These are phyloP conservation scores for Chalciporus piperatus DNA, from an alignment of 768 basidiomycete species.

Conservation along the genomic window DNA sequence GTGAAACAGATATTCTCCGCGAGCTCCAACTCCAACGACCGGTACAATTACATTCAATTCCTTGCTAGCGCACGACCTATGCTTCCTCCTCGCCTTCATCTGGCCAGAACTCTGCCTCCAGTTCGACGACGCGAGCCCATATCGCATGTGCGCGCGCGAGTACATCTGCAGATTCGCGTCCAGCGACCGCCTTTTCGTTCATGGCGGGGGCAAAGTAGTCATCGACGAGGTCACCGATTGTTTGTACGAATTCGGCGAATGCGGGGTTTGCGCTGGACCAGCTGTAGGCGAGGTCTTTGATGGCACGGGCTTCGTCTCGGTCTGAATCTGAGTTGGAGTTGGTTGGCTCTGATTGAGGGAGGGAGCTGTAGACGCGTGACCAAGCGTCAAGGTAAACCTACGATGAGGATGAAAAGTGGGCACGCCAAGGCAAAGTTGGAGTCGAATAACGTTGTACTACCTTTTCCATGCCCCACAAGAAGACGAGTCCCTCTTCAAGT, in stretches of 20 bases:
- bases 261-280: conserved; percentile 52
- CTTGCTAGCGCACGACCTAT: no score
- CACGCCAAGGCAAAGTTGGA: no score
- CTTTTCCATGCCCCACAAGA: conserved; percentile 80
- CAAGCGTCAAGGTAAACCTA: conserved; percentile 73
- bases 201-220: conserved; percentile 35
- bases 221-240: conserved; percentile 48
- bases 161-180: conserved; percentile 7
- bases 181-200: conserved; percentile 22
- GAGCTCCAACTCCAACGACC: no score
- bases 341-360: neutral
- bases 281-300: conserved; percentile 53
- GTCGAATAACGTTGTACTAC: conserved; percentile 31
- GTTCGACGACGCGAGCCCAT: conserved; percentile 57
- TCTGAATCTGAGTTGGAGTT: no score
- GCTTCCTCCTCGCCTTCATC: conserved; percentile 34
- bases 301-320: conserved; percentile 26
- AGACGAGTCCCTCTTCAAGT: conserved; percentile 62
- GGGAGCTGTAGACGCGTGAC: conserved; percentile 42
- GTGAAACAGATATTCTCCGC: no score
- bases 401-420: no score
- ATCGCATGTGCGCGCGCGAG: conserved; percentile 43
- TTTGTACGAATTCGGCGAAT: conserved; percentile 52
- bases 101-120: conserved; percentile 65
- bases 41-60: no score